Evolutionary conservation across 495 filamentous ascomycete genomes (phyloP).

Genomic region (Neurospora hispaniola): DNA sequence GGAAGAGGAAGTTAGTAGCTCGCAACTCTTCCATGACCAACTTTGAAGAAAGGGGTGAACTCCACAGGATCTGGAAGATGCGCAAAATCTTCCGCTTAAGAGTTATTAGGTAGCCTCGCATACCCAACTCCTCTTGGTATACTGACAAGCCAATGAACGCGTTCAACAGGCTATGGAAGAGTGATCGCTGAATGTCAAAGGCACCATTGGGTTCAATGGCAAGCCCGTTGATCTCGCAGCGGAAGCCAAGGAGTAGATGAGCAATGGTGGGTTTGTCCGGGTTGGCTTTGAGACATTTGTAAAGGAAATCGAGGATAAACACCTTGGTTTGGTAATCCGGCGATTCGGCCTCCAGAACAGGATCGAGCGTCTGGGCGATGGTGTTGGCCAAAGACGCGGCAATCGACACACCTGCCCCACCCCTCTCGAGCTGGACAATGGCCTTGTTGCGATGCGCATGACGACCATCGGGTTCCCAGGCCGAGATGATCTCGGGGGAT

Average conservation of each 20-base stretch:
- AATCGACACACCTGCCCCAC: constrained; percentile 59
- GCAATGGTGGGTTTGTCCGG: constrained; percentile 69
- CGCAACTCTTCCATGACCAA: constrained; percentile 70
- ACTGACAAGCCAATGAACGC: constrained; percentile 54
- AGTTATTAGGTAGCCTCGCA: constrained; percentile 59
- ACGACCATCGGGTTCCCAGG: constrained; percentile 38
- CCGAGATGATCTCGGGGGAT: constrained; percentile 60
- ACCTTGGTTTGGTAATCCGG: constrained; percentile 66
- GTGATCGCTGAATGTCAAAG: constrained; percentile 56
- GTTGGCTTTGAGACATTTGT: constrained; percentile 59
- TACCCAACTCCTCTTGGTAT: constrained; percentile 42
- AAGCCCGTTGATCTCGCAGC: constrained; percentile 55
- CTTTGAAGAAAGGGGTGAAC: constrained; percentile 64
- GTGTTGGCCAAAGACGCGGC: constrained; percentile 54
- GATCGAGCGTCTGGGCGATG: constrained; percentile 51
- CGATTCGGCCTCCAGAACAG: constrained; percentile 49
- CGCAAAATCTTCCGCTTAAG: constrained; percentile 68
- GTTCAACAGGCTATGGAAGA: constrained; percentile 71
- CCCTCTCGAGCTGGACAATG: constrained; percentile 63
- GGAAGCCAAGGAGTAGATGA: constrained; percentile 83
- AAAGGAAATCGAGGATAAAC: constrained; percentile 70
- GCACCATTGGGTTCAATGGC: constrained; percentile 50
- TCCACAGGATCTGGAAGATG: constrained; percentile 72
- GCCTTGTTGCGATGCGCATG: constrained; percentile 61
- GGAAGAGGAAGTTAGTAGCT: constrained; percentile 60